Evolutionary conservation across 345 rosid species (phyloP).

Genomic region (Syzygium aromaticum): DNA sequence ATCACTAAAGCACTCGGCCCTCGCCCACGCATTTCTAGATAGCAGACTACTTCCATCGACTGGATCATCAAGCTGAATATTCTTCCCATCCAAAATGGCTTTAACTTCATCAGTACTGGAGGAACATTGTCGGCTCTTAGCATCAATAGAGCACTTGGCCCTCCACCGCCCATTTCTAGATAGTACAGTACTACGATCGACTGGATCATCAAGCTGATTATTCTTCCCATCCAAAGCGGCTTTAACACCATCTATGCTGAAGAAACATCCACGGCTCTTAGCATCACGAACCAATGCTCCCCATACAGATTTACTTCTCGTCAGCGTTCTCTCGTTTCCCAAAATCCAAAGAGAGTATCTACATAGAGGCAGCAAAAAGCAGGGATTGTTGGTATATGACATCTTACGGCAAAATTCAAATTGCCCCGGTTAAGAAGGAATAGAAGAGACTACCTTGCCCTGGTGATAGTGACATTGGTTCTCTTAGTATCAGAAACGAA

Average conservation of each 20-base stretch:
- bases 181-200: neutral
- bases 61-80: neutral
- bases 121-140: constrained; percentile 13
- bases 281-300: constrained; percentile 7
- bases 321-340: constrained; percentile 9
- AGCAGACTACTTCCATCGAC: neutral
- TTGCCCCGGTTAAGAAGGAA: neutral
- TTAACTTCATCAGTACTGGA: constrained; percentile 4
- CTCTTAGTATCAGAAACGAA: constrained; percentile 12
- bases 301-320: constrained; percentile 10
- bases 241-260: too few relatives aligned
- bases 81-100: neutral
- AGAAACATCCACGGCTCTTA: neutral
- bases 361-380: neutral
- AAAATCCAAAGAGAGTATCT: constrained; percentile 25
- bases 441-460: constrained; percentile 14
- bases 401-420: neutral
- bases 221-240: too few relatives aligned
- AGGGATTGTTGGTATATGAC: too few relatives aligned
- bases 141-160: neutral
- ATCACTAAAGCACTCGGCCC: too few relatives aligned
- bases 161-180: too few relatives aligned
- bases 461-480: constrained; percentile 18
- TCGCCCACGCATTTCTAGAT: too few relatives aligned
- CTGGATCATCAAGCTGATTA: too few relatives aligned